Percentiles rank a stretch among this genome's conserved stretches.
These are phyloP conservation scores for Boletales sp. DNA, from an alignment of 768 basidiomycete genomes.

Conservation along the genomic window DNA sequence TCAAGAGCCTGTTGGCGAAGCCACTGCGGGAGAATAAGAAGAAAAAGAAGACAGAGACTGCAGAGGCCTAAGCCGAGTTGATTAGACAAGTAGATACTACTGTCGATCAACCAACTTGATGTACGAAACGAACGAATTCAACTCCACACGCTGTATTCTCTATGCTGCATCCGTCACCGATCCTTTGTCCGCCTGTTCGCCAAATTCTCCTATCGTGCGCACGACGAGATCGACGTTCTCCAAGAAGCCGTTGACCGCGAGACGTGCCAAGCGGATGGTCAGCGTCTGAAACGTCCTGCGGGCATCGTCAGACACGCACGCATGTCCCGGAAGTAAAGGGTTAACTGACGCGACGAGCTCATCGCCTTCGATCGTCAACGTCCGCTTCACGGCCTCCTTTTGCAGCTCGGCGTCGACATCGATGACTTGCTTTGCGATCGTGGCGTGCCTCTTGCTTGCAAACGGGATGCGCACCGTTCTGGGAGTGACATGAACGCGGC, in stretches of 20 bases:
- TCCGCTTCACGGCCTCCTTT: slow-evolving; percentile 71
- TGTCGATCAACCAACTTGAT: slow-evolving; percentile 15
- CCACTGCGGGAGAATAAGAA: slow-evolving; percentile 88
- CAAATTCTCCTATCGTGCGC: slow-evolving; percentile 79
- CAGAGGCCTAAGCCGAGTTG: slow-evolving; percentile 32
- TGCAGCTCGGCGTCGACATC: slow-evolving; percentile 87
- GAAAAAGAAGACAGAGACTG: slow-evolving; percentile 75
- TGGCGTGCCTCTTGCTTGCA: slow-evolving; percentile 66
- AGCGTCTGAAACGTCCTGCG: slow-evolving; percentile 68
- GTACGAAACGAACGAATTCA: slow-evolving; percentile 10
- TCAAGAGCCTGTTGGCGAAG: slow-evolving; percentile 74
- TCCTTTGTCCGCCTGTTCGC: slow-evolving; percentile 51
- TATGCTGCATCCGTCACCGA: background rate
- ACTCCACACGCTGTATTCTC: slow-evolving; percentile 8
- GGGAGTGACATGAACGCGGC: background rate
- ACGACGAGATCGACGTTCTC: slow-evolving; percentile 87
- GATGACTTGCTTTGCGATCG: slow-evolving; percentile 78
- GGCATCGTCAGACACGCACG: background rate
- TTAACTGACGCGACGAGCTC: slow-evolving; percentile 70
- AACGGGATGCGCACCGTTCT: slow-evolving; percentile 80
- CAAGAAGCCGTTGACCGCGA: slow-evolving; percentile 81
- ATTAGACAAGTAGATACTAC: slow-evolving; percentile 14
- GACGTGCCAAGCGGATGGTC: slow-evolving; percentile 80
- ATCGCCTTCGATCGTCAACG: slow-evolving; percentile 62
- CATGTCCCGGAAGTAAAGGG: background rate